Base-by-base conservation (phyloP, 176 grass and related monocot species). In the Otatea glauca region DNA sequence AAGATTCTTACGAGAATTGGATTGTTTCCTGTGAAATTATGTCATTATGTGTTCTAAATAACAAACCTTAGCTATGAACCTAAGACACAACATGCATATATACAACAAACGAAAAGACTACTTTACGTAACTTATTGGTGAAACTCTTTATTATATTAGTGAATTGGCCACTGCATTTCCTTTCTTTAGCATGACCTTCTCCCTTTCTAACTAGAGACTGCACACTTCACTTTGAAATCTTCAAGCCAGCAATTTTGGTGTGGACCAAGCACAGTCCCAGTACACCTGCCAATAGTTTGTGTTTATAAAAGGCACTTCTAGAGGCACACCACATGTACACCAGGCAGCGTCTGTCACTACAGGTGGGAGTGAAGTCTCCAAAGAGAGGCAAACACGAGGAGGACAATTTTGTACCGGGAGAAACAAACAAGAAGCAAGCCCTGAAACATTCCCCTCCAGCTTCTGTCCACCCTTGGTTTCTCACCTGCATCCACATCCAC, bases 301-400 rank as follows among this genome's bases (percentile, higher is more conserved):
- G 62, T 29, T 71, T 85, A 68, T 68, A 65, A 76, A 14, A 73
- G 65, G 60, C 77, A 11, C 67, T 85, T 85, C 76, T 80, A 80
- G 81, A 84, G 68, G 56, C 49, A 16, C 64, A 7, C 23, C 72
- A 70, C 32, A 41, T 34, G 60, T 41, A 65, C 68, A 80, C 34
- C 39, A 7, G 69, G 21, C 47, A 60, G 65, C 15, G 48, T 16
- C 14, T 5, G 15, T 53, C 50, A 20, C 32, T 75, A 74, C 17
- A 54, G 35, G 7, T 38, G 12, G 47, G 34, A 83, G 90, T 86
- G 86, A 89, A 86, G 53, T 59, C 38, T 89, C 87, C 87, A 92
- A 86, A 47, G 84, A 75, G 87, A 84, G 75, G 55, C 88, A 68
- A 83, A 62, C 68, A 79, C 74, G 41, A 88, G 35, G 59, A 74